Evolutionary conservation across 306 rosid species (phyloP), one percentile per base, ranked within the genome.

Genomic region (Malus sylvestris): DNA sequence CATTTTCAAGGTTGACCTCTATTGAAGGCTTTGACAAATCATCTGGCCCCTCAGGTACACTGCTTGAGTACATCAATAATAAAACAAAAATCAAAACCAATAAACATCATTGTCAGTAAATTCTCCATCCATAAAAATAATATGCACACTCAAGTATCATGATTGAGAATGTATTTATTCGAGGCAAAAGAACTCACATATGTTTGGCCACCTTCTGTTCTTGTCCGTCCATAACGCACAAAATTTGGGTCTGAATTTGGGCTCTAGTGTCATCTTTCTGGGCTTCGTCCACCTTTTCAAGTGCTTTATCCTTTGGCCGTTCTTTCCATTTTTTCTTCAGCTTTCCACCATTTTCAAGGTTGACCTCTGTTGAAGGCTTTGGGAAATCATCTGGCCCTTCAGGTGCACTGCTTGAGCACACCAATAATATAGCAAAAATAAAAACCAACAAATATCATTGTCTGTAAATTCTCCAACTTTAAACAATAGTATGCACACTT

Each of bases 311-410:
- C 72, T 80, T 75, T 52, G 10, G 49, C 45, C 30, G 78, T 25
- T 76, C 80, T 81, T 83, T 85, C 81, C 76, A 83, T 75, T 69
- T 88, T 83, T 74, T 86, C 78, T 86, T 90, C 46, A 70, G 75
- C 68, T 78, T 79, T 70, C 77, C 74, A 68, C 58, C 68, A 63
- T 65, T 83, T 80, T 71, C 83, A 65, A 73, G 75, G 38, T 52
- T 72, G 32, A 11, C 75, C 55, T 71, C 81, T 38, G 71, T 27
- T 25, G 70, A 74, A 78, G 83, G 83, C 66, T 74, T 51, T 49
- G 69, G 81, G 62, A 66, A 72, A 45, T 60, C 62, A 63, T 74
- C 78, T 62, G 66, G 67, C 74, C 73, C 60, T 76, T 75, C 79
- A 75, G 58, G 78, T 71, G 74, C 60, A 68, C 86, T 83, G 83